Evolutionary conservation across 768 basidiomycete genomes (phyloP).

Genomic region (Kwoniella heveanensis): DNA sequence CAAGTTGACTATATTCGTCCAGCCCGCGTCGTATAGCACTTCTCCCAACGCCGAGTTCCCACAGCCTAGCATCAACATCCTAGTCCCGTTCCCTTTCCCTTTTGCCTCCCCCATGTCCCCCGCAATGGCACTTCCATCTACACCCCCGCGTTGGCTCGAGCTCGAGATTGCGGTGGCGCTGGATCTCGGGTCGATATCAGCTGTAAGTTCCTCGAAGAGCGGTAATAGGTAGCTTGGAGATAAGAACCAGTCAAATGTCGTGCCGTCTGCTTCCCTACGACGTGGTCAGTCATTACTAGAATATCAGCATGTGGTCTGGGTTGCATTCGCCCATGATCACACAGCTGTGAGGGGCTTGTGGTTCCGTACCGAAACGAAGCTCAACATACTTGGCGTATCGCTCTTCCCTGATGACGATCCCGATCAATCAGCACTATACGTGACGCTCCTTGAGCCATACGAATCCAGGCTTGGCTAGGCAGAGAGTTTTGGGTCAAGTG

Average conservation of each 20-base stretch:
- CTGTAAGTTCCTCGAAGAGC: constrained; percentile 38
- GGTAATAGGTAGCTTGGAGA: constrained; percentile 50
- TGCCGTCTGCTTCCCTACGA: constrained; percentile 47
- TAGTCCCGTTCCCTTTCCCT: constrained; percentile 30
- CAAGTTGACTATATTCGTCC: constrained; percentile 55
- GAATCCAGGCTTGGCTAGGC: too few relatives aligned
- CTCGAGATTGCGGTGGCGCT: neutral
- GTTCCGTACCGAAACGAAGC: too few relatives aligned
- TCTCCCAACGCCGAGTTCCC: constrained; percentile 48
- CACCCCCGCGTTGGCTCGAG: neutral
- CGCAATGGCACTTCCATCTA: neutral
- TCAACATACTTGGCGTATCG: constrained; percentile 51
- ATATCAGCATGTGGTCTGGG: neutral
- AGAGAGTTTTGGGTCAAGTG: too few relatives aligned
- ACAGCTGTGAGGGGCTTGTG: too few relatives aligned
- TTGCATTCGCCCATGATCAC: too few relatives aligned
- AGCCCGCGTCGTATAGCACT: constrained; percentile 56
- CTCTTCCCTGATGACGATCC: constrained; percentile 45
- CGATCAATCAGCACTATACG: neutral
- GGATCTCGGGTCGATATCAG: constrained; percentile 26
- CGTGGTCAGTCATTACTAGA: too few relatives aligned
- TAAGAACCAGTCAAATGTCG: constrained; percentile 57
- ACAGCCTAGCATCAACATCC: constrained; percentile 52
- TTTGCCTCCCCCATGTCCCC: neutral
- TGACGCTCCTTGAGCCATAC: too few relatives aligned